Base-by-base conservation (phyloP, 1,139 yeast genomes). In the Pichia sp. region DNA sequence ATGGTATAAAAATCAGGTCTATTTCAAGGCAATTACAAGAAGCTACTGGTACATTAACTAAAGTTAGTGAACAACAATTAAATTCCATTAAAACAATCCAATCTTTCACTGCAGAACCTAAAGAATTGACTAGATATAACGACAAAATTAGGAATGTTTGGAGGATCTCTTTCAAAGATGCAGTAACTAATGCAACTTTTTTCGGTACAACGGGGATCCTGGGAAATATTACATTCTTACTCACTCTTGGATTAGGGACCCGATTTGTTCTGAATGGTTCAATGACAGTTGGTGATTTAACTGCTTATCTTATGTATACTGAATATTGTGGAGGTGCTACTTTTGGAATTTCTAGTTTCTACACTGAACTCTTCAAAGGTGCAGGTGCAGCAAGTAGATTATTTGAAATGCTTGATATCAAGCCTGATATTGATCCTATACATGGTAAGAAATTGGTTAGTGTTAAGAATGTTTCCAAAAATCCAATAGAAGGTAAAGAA, bases 291-390 rank as follows among this genome's bases (percentile, higher is more conserved):
- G 97, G 98, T 50, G 96, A 85, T 59, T 69, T 89, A 41, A 84
- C 96, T 12, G 86, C 95, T 28, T 89, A 85, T 61, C 82, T 89
- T 80, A 77, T 91, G 74, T 89, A 89, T 62, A 91, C 96, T 0
- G 89, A 88, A 32, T 89, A 85, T 58, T 85, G 96, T 2, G 96
- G 96, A 4, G 72, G 81, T 40, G 84, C 96, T 0, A 84, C 89
- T 28, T 84, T 84, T 60, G 96, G 96, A 1, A 62, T 91, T 33
- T 91, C 96, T 1, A 82, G 83, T 46, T 89, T 89, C 59, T 89
- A 88, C 56, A 82, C 95, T 1, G 97, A 91, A 58, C 66, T 89
- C 45, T 89, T 91, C 95, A 91, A 89, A 64, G 97, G 96, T 37
- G 82, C 89, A 7, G 98, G 98, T 46, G 97, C 97, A 0, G 93